These are phyloP conservation scores for Globisporangium carolinianum DNA, from an alignment of 352 stramenopile genomes.

Conservation along the genomic window DNA sequence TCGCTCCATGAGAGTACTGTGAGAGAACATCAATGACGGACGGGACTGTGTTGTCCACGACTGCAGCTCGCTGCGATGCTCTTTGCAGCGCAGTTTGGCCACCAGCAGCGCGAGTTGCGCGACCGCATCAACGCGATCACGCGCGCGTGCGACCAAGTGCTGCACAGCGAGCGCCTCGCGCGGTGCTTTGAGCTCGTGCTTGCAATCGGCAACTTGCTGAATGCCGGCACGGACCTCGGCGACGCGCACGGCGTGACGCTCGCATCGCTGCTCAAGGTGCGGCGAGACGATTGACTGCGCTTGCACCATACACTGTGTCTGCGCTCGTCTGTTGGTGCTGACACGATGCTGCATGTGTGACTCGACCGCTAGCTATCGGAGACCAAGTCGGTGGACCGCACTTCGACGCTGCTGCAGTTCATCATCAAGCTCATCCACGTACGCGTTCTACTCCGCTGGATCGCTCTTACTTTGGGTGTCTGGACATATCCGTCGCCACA, in stretches of 20 bases:
- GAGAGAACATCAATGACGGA: neutral
- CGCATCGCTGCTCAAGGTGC: conserved; percentile 67
- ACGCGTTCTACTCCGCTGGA: conserved; percentile 1
- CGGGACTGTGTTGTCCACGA: conserved; percentile 1
- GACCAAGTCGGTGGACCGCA: conserved; percentile 75
- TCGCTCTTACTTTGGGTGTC: too few species aligned
- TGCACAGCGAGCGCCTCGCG: conserved; percentile 62
- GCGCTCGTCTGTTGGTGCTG: neutral
- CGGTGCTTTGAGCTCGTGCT: conserved; percentile 74
- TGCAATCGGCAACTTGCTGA: conserved; percentile 69
- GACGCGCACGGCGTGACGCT: conserved; percentile 63
- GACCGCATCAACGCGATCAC: conserved; percentile 43
- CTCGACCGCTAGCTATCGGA: conserved; percentile 44
- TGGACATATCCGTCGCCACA: too few species aligned
- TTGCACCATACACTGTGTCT: neutral
- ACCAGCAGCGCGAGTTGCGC: conserved; percentile 43
- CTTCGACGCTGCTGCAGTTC: conserved; percentile 67
- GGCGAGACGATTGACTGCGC: too few species aligned
- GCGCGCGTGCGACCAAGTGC: conserved; percentile 52
- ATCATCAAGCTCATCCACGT: conserved; percentile 76
- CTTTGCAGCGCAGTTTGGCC: conserved; percentile 58
- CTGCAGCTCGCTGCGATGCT: conserved; percentile 57
- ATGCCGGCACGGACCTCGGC: conserved; percentile 63
- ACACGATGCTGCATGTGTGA: too few species aligned
- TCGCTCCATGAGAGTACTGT: neutral